Percentiles rank a stretch among this genome's conserved stretches.
These are phyloP conservation scores for Amanita exitialis DNA, from an alignment of 768 basidiomycete species.

Conservation along the genomic window DNA sequence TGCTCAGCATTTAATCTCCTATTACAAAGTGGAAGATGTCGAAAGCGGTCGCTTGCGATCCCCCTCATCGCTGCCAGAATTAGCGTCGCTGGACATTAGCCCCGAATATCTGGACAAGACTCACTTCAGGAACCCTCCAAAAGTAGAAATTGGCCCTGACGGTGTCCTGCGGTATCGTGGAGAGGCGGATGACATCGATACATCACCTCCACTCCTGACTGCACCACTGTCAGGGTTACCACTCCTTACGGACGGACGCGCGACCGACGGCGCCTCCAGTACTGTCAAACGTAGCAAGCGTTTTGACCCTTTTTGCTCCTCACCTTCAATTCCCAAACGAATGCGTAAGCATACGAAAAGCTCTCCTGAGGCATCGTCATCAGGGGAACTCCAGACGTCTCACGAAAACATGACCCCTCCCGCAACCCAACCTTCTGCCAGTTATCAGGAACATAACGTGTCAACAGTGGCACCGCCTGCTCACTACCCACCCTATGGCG, in stretches of 20 bases:
- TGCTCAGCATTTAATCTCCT: constrained; percentile 88
- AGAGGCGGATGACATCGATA: constrained; percentile 66
- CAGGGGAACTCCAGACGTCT: constrained; percentile 2
- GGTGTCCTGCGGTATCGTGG: constrained; percentile 77
- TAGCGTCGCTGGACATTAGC: constrained; percentile 78
- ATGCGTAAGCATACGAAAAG: constrained; percentile 23
- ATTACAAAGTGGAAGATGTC: constrained; percentile 90
- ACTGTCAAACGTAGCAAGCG: constrained; percentile 30
- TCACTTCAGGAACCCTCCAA: constrained; percentile 85
- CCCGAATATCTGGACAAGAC: constrained; percentile 84
- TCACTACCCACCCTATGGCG: constrained; percentile 21
- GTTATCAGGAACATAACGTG: constrained; percentile 18
- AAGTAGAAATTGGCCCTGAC: constrained; percentile 78
- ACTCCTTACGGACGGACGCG: constrained; percentile 37
- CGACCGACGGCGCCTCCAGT: constrained; percentile 21
- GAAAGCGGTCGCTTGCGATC: constrained; percentile 79
- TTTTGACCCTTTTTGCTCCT: constrained; percentile 28
- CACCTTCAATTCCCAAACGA: constrained; percentile 22
- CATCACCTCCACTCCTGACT: constrained; percentile 27
- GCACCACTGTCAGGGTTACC: constrained; percentile 35
- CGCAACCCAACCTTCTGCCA: constrained; percentile 13
- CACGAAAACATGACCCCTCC: constrained; percentile 5
- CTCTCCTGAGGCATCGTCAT: constrained; percentile 4
- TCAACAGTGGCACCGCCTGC: constrained; percentile 8
- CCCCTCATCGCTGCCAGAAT: constrained; percentile 81